A percentile compares a stretch with the other conserved stretches of the same genome.
These are phyloP conservation scores for Linum usitatissimum DNA, from an alignment of 345 rosid genomes.

Conservation along the genomic window DNA sequence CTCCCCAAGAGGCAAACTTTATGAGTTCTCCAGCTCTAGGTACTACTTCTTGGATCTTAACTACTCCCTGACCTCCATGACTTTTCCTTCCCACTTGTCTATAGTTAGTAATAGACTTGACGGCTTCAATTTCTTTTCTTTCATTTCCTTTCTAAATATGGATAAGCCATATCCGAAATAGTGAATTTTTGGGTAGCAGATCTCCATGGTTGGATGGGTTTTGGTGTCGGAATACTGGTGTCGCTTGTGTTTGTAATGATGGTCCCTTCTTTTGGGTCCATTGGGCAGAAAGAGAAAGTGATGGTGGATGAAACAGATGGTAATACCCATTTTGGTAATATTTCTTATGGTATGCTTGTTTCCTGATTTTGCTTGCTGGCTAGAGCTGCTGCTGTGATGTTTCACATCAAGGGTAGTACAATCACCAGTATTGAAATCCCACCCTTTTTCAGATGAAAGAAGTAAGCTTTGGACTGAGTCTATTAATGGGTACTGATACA, in stretches of 20 bases:
- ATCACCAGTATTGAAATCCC: background rate
- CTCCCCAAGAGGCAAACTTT: slow-evolving; percentile 1
- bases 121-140: background rate
- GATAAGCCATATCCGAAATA: background rate
- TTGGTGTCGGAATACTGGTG: background rate
- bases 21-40: slow-evolving; percentile 6
- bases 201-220: background rate
- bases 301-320: background rate
- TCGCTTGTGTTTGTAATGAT: background rate
- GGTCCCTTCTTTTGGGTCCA: background rate
- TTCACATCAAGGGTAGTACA: background rate
- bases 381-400: background rate
- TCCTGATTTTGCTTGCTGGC: background rate
- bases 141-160: background rate
- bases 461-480: background rate
- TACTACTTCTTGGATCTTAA: background rate
- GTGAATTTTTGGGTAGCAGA: background rate
- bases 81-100: background rate
- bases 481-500: too few relatives aligned
- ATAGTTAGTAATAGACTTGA: background rate
- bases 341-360: too few relatives aligned
- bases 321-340: background rate
- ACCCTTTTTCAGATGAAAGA: background rate
- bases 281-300: background rate
- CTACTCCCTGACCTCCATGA: background rate